Evolutionary conservation across 2,329 filamentous ascomycete species (phyloP).

Genomic region (Kalmusia sp.): DNA sequence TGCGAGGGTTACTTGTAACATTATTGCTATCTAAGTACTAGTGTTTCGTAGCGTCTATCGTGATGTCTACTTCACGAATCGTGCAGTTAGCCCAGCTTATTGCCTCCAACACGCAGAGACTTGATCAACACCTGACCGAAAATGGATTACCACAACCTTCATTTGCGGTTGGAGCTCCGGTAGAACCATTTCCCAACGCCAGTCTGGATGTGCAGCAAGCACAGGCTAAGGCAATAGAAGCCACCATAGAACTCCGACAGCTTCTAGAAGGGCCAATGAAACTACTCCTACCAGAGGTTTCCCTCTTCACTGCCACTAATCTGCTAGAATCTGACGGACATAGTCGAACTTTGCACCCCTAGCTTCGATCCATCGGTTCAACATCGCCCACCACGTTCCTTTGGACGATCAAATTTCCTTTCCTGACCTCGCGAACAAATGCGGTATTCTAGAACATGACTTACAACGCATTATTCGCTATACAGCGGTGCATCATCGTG

Average conservation of each 20-base stretch:
- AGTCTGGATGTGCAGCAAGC: constrained; percentile 8
- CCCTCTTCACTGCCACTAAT: neutral
- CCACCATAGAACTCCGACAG: constrained; percentile 17
- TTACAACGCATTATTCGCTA: constrained; percentile 49
- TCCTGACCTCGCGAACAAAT: constrained; percentile 6
- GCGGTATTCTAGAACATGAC: constrained; percentile 15
- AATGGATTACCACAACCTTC: constrained; percentile 9
- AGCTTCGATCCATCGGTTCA: neutral
- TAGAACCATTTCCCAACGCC: constrained; percentile 5
- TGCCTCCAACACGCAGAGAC: neutral
- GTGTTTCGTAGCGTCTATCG: neutral
- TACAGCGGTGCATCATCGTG: constrained; percentile 46
- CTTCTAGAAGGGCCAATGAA: constrained; percentile 17
- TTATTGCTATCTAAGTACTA: neutral
- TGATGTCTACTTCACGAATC: constrained; percentile 10
- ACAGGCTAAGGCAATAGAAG: constrained; percentile 8
- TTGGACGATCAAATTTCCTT: constrained; percentile 8
- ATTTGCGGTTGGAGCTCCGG: constrained; percentile 6
- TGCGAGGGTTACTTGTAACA: no score
- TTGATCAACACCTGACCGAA: constrained; percentile 8
- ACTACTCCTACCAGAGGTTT: constrained; percentile 15
- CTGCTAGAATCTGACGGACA: neutral
- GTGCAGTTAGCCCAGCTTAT: constrained; percentile 13
- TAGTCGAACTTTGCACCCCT: constrained; percentile 19
- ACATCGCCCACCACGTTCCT: constrained; percentile 1